Base-by-base conservation (phyloP, 176 grass and related monocot genomes). In the Thalia dealbata region DNA sequence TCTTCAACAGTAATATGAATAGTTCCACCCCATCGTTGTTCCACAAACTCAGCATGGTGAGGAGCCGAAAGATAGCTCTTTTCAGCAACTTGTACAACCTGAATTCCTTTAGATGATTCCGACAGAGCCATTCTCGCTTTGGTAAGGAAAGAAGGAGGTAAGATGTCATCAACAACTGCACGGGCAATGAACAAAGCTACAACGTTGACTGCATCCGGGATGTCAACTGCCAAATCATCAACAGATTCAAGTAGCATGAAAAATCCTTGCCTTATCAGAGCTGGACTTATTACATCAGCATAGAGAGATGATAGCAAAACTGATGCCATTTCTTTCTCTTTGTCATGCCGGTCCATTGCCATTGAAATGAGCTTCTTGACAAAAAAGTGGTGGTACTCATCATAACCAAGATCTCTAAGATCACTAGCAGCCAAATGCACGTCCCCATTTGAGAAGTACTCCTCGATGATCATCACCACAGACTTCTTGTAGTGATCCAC, bases 31-130 rank as follows among this genome's bases (percentile, higher is more conserved):
- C 92, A 96, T 48, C 84, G 82, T 25, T 84, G 85, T 75, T 92
- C 89, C 59, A 96, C 79, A 61, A 96, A 82, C 69, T 96, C 92
- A 50, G 92, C 92, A 76, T 96, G 89, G 80, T 96, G 92, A 24
- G 92, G 92, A 52, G 89, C 92, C 30, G 92, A 92, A 79, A 96
- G 92, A 83, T 96, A 86, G 82, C 92, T 96, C 84, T 96, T 96
- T 78, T 85, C 92, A 83, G 86, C 89, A 54, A 82, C 92, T 69
- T 96, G 84, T 72, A 96, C 26, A 67, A 92, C 92, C 73, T 87
- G 78, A 69, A 89, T 50, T 24, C 86, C 92, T 78, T 85, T 96
- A 59, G 92, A 96, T 61, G 86, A 87, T 61, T 89, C 89, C 48
- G 84, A 77, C 65, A 96, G 84, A 68, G 56, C 78, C 66, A 23